Evolutionary conservation across 306 rosid species (phyloP), one percentile per base, ranked within the genome.

Genomic region (Citrullus mucosospermus): DNA sequence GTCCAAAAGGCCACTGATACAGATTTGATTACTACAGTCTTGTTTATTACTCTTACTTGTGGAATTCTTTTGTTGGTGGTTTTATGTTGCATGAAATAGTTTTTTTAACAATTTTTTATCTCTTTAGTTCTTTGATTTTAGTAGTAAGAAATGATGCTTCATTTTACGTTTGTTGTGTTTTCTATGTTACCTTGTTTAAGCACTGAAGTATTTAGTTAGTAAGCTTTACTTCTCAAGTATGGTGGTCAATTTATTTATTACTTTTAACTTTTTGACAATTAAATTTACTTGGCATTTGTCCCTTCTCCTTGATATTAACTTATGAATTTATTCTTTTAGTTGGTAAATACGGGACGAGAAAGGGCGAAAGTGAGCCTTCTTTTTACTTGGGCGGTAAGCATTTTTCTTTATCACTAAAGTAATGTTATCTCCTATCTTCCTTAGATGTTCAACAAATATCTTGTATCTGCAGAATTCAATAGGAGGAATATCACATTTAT

Each of bases 291-390:
- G 80, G 79, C 44, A 38, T 18, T 84, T 84, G 39, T 84, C 79
- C 80, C 79, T 87, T 79, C 25, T 25, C 43, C 41, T 50, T 50
- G n/a, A 72, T 72, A 50, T 50, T 32, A 20, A 72, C 34, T 70
- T 25, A 8, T 50, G 39, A 50, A 9, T 72, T 50, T 20, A 41
- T 72, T 72, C 18, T 51, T 88, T 84, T 72, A 95, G 99, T 86
- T 95, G 88, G 99, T 86, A 69, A 95, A 95, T 83, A 95, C 97
- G 25, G 99, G 99, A 55, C 89, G 85, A 81, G 99, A 95, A 87
- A 92, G 99, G 80, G 99, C 99, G 39, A 95, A 92, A 95, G 99
- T 95, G 86, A 92, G 91, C 90, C 99, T 95, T 83, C 87, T 92
- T 60, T 88, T 95, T 85, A 91, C 99, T 14, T 95, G 99, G 99